A percentile compares a stretch with the other conserved stretches of the same genome.
Evolutionary conservation across 1,139 yeast genomes (phyloP).

Genomic region (Debaryomycetaceae sp.): DNA sequence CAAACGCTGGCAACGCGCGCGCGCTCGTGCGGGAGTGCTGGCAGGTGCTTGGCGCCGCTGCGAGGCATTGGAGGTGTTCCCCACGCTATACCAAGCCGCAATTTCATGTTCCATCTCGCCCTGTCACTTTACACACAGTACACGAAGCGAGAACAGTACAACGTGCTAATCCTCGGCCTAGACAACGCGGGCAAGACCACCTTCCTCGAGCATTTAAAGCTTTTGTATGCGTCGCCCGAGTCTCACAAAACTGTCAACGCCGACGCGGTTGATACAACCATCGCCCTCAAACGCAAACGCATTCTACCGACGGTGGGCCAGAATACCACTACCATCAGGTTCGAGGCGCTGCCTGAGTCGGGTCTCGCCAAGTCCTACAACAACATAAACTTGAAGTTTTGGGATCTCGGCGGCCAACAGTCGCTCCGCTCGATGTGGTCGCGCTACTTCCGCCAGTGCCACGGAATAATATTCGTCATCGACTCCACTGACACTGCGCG

Average conservation of each 20-base stretch:
- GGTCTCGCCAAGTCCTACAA: constrained; percentile 33
- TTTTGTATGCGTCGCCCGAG: constrained; percentile 31
- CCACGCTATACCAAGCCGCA: neutral
- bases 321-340: constrained; percentile 49
- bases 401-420: constrained; percentile 97
- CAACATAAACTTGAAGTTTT: constrained; percentile 64
- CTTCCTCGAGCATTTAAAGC: constrained; percentile 41
- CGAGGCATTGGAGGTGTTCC: neutral
- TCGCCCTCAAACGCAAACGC: constrained; percentile 33
- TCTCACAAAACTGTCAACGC: constrained; percentile 13
- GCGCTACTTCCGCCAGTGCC: constrained; percentile 78
- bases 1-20: too few relatives aligned
- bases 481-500: constrained; percentile 86
- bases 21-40: too few relatives aligned
- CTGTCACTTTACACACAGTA: constrained; percentile 45
- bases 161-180: constrained; percentile 76
- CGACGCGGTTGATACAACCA: constrained; percentile 15
- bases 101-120: constrained; percentile 41
- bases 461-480: constrained; percentile 86
- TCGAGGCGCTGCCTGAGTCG: constrained; percentile 26
- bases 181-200: constrained; percentile 95
- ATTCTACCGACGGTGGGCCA: constrained; percentile 55
- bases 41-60: too few relatives aligned
- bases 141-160: constrained; percentile 46
- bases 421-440: constrained; percentile 81